A percentile compares a stretch with the other conserved stretches of the same genome.
These are phyloP conservation scores for Kazachstania psychrophila DNA, from an alignment of 805 yeast species.

Conservation along the genomic window DNA sequence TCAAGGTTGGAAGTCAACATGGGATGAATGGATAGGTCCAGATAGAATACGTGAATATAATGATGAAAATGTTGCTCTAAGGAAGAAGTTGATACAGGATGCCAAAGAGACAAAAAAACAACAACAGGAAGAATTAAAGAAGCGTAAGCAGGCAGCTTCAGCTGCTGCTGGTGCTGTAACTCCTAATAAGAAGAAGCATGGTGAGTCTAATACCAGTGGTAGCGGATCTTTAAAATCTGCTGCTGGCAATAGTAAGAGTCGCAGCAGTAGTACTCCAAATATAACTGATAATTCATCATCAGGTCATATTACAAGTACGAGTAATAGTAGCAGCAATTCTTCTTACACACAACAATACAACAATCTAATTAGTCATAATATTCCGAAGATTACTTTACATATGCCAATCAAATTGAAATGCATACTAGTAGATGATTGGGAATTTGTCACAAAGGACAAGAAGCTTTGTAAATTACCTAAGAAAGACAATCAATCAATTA, in stretches of 20 bases:
- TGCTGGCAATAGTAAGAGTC: background rate
- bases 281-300: no score
- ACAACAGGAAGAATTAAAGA: constrained; percentile 16
- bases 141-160: background rate
- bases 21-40: constrained; percentile 92
- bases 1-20: constrained; percentile 88
- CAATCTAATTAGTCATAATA: constrained; percentile 1
- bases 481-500: constrained; percentile 37
- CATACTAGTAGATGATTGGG: constrained; percentile 88
- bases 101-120: constrained; percentile 29
- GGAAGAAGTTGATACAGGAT: constrained; percentile 48
- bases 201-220: background rate
- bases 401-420: constrained; percentile 64
- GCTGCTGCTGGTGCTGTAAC: constrained; percentile 1
- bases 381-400: constrained; percentile 38
- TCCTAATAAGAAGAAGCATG: background rate
- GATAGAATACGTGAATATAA: constrained; percentile 60
- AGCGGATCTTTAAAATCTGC: no score
- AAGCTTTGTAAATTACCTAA: constrained; percentile 58
- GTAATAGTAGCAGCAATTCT: no score
- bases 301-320: no score
- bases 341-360: constrained; percentile 1
- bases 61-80: constrained; percentile 57
- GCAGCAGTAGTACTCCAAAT: background rate
- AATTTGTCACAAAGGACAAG: constrained; percentile 71